Base-by-base conservation (phyloP, 179 eudicot genomes). In the Beta macrorhiza region DNA sequence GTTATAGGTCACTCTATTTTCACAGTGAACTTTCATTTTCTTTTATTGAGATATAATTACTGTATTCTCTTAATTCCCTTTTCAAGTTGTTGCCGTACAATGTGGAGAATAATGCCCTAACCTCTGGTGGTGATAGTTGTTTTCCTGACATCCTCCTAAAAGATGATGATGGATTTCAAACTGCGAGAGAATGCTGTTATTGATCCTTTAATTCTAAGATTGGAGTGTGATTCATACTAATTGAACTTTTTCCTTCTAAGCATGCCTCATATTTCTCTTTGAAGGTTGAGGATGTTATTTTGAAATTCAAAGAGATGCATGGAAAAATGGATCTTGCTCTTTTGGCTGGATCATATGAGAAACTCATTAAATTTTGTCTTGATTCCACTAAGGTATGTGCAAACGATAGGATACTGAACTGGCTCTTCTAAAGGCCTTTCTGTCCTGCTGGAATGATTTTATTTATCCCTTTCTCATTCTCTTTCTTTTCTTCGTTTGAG, bases 211-310 rank as follows among this genome's bases (percentile, higher is more conserved):
- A 25, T 53, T 15, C 44, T 72, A 25, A 25, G 42, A 72, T 57
- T 74, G 42, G n/a, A 37, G 42, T 37, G 4, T 37, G 42, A 67
- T n/a, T 12, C 52, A 64, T 76, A 29, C 68, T 75, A 8, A 70
- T 51, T 70, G 10, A 47, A 17, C 29, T 69, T 70, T 0, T 75
- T 75, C 70, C 51, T 85, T 77, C 67, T 82, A 64, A 85, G 83
- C 47, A 80, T 61, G 71, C n/a, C 73, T 61, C 67, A 75, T 29
- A 63, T 58, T 78, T 82, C 77, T 76, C 19, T 72, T 82, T 86
- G 83, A 82, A 96, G 99, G 97, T 89, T 86, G 89, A 89, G 84
- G 93, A 91, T 81, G 82, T 79, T 44, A 79, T 90, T 75, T n/a
- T 62, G 49, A 91, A 86, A 75, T 90, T 88, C 88, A 88, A 83